Evolutionary conservation across 1,139 yeast genomes (phyloP), one percentile per base, ranked within the genome.

Genomic region (Pichia sp.): DNA sequence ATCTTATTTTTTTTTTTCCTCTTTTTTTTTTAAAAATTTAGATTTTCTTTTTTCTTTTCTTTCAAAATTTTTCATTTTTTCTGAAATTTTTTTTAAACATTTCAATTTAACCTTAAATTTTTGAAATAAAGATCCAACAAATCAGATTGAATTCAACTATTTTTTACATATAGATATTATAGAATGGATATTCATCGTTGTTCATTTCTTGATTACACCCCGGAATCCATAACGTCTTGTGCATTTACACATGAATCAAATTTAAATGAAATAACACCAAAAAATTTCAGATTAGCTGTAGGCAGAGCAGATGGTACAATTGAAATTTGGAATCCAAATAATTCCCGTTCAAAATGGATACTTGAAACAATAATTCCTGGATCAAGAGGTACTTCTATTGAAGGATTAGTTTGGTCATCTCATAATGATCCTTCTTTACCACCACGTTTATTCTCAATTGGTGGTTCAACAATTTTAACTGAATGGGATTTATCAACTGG

Each of bases 231-330:
- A 47, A 86, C 96, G 1, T 76, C 95, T 3, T 63, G 85, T 42
- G 82, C 89, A 3, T 91, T 89, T 60, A 84, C 94, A 21, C 86
- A 81, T 54, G 59, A 63, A 4, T 55, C 62, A 16, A 46, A 49
- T 15, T 55, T 63, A n/a, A 63, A 68, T 36, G 59, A 58, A 33
- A 60, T 73, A 26, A 72, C 83, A 1, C 80, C 91, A 1, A 59
- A 67, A 26, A 80, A 78, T 47, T 68, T 88, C 45, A 74, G 96
- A 47, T 66, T 91, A 38, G 97, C 97, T 1, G 83, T 91, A 5
- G 98, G 97, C 18, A 74, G 97, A 61, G 76, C 87, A 38, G 89
- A 91, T 60, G 99, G 99, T 37, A 91, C 88, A 55, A 84, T 93
- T 46, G 98, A 93, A 62, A 79, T 93, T 33, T 93, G 97, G 97